Evolutionary conservation across 345 rosid species (phyloP).

Genomic region (Ceriops tagal): DNA sequence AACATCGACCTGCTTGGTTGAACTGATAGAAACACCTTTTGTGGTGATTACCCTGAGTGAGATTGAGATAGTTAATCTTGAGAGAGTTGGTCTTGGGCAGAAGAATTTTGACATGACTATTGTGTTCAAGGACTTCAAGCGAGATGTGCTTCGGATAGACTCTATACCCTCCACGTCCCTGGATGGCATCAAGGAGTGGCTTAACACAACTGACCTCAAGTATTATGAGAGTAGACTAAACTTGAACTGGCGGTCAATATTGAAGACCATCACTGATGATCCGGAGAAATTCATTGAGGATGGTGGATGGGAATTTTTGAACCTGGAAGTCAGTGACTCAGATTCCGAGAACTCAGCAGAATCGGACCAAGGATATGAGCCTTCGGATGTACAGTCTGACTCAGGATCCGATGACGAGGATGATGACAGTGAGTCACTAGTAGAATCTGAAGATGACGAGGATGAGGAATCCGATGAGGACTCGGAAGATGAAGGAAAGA

Average conservation of each 20-base stretch:
- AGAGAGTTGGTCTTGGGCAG: conserved; percentile 90
- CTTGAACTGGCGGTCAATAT: conserved; percentile 86
- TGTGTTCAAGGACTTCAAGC: conserved; percentile 89
- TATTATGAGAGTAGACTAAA: conserved; percentile 93
- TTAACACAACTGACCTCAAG: conserved; percentile 82
- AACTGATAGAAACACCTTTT: conserved; percentile 76
- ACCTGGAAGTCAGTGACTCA: conserved; percentile 80
- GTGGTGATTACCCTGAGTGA: conserved; percentile 79
- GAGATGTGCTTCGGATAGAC: conserved; percentile 79
- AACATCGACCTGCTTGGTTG: conserved; percentile 82
- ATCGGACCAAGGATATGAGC: conserved; percentile 86
- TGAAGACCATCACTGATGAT: conserved; percentile 87
- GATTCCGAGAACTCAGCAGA: conserved; percentile 77
- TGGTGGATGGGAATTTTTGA: conserved; percentile 94
- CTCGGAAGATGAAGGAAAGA: conserved; percentile 83
- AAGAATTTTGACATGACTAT: conserved; percentile 92
- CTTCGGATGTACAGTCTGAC: conserved; percentile 78
- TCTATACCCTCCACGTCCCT: conserved; percentile 73
- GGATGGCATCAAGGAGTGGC: conserved; percentile 93
- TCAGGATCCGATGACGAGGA: conserved; percentile 58
- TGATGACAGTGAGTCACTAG: conserved; percentile 67
- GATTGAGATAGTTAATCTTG: conserved; percentile 94
- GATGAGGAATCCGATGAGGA: conserved; percentile 71
- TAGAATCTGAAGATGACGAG: conserved; percentile 81
- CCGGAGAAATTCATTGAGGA: conserved; percentile 78